Conservation (phyloP, 208 protist genomes). For the Tritrichomonas foetus region DNA sequence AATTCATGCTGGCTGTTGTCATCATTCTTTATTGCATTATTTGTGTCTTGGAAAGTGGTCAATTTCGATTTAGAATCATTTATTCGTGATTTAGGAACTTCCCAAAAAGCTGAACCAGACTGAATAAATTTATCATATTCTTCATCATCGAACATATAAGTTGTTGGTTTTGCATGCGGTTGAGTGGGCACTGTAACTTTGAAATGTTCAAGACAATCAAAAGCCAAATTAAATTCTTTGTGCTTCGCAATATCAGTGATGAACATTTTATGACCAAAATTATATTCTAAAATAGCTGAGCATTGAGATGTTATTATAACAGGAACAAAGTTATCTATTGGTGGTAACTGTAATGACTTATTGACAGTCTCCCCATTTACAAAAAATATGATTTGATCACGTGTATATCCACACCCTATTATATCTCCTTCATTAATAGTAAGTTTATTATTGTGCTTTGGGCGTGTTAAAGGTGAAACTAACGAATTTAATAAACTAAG, state of each 20-base stretch:
- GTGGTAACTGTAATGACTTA: neutral
- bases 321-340: neutral
- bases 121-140: neutral
- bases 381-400: neutral
- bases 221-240: neutral
- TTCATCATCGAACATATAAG: neutral
- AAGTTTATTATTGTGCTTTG: neutral
- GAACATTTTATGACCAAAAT: neutral
- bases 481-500: neutral
- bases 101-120: neutral
- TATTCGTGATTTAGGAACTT: neutral
- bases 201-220: neutral
- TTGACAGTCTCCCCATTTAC: neutral
- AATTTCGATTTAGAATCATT: neutral
- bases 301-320: neutral
- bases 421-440: neutral
- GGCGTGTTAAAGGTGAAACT: too few relatives aligned
- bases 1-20: neutral
- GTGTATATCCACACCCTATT: neutral
- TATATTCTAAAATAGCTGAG: neutral
- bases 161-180: neutral
- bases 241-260: neutral
- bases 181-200: neutral
- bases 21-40: neutral
- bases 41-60: neutral